A percentile compares a stretch with the other conserved stretches of the same genome.
phyloP scores from a whole-genome alignment of 2,329 filamentous ascomycete species.

The Epichloe scottii region DNA sequence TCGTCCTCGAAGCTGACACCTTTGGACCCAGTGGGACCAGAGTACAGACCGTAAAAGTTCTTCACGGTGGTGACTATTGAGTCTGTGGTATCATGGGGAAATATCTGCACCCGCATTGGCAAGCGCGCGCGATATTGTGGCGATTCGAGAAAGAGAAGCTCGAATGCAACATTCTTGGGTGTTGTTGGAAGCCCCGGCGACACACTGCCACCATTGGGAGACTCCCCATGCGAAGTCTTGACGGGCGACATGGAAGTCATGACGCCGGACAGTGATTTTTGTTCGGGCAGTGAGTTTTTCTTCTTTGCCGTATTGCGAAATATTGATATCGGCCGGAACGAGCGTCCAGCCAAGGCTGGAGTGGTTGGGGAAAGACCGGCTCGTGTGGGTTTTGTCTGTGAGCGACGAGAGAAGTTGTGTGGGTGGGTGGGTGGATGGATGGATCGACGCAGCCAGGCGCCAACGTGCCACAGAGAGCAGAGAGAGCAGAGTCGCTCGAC shows the following conservation, averaged over 20 bases:
- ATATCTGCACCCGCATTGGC: conserved; percentile 83
- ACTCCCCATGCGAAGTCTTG: conserved; percentile 21
- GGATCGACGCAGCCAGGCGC: conserved; percentile 11
- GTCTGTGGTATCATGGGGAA: conserved; percentile 89
- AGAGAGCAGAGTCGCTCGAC: conserved; percentile 3
- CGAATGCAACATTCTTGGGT: conserved; percentile 69
- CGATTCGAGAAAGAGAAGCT: conserved; percentile 56
- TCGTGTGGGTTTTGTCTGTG: conserved; percentile 21
- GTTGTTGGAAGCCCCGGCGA: conserved; percentile 35
- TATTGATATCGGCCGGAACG: conserved; percentile 8
- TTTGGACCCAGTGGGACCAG: conserved; percentile 53
- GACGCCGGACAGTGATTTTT: conserved; percentile 1
- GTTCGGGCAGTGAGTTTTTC: background rate
- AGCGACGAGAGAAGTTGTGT: background rate
- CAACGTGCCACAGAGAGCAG: conserved; percentile 6
- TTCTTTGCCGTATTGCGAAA: background rate
- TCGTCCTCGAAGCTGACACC: conserved; percentile 94
- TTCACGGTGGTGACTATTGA: conserved; percentile 97
- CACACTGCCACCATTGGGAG: conserved; percentile 30
- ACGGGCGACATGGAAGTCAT: conserved; percentile 38
- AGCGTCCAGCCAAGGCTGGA: conserved; percentile 10
- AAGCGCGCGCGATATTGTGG: conserved; percentile 61
- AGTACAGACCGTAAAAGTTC: conserved; percentile 96
- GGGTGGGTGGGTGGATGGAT: conserved; percentile 6
- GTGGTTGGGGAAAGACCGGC: conserved; percentile 12